Evolutionary conservation across 129 eudicot genomes (phyloP), one percentile per base, ranked within the genome.

Genomic region (Lactuca sativa): DNA sequence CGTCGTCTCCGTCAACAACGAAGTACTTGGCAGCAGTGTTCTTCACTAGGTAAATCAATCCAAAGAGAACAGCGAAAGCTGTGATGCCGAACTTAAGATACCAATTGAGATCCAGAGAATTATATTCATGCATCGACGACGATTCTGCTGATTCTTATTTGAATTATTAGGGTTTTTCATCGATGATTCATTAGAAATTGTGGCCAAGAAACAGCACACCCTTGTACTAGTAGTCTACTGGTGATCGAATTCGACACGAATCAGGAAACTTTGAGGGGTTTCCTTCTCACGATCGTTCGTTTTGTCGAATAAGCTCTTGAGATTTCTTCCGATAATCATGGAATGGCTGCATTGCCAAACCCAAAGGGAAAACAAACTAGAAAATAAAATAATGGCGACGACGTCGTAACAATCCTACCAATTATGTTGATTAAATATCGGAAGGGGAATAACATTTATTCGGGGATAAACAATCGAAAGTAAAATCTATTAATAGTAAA

Each of bases 11-110:
- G 60, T 84, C 84, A 54, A 81, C 86, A 16, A 79, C 30, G 34
- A 91, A 91, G 72, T 83, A 80, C 64, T 81, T 85, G 15, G 90
- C 85, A 3, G 92, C 90, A 14, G 96, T 81, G 70, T 74, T 72
- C 56, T 83, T 83, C 7, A 91, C 79, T 8, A 86, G 52, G 43
- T 82, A 77, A 25, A 83, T 78, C 70, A 91, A 77, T 10, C 88
- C 92, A 56, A 84, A 41, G 17, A 71, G 73, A 21, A 82, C 34
- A 58, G 73, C 63, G 7, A 82, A 38, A 7, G 76, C 64, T 33
- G 89, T 80, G 79, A 82, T n/a, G 12, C 74, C 18, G 67, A 85
- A 77, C 55, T 84, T 92, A 14, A 88, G 70, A 56, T 83, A 84
- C 82, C 83, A 75, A 79, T 79, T 74, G 75, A 81, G 85, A 85